Evolutionary conservation across 2,329 filamentous ascomycete species (phyloP).

Genomic region (Rutstroemia sp.): DNA sequence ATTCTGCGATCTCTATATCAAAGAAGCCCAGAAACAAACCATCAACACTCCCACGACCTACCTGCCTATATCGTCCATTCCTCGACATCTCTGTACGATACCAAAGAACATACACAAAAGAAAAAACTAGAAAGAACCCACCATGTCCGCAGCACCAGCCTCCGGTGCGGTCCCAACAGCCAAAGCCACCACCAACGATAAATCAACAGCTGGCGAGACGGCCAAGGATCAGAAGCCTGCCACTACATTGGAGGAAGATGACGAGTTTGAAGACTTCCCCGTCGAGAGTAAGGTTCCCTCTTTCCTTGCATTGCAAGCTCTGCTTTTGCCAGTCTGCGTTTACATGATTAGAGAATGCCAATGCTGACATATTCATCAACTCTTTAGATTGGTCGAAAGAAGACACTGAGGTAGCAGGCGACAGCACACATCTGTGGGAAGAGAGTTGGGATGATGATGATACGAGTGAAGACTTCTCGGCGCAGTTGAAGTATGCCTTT

Average conservation of each 20-base stretch:
- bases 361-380: slow-evolving; percentile 8
- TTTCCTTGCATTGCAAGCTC: not conserved
- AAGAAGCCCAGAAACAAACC: not conserved
- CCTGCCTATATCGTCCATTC: not conserved
- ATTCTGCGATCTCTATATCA: not conserved
- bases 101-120: not conserved
- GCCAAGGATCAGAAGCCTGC: slow-evolving; percentile 36
- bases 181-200: slow-evolving; percentile 20
- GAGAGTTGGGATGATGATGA: slow-evolving; percentile 99
- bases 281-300: slow-evolving; percentile 66
- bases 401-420: slow-evolving; percentile 75
- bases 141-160: slow-evolving; percentile 28
- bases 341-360: not conserved
- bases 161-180: slow-evolving; percentile 21
- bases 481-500: slow-evolving; percentile 74
- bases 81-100: not conserved
- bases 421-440: slow-evolving; percentile 86
- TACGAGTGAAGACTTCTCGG: slow-evolving; percentile 90
- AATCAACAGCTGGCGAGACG: slow-evolving; percentile 24
- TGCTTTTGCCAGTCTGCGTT: not conserved
- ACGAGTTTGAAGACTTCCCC: slow-evolving; percentile 98
- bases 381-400: slow-evolving; percentile 81
- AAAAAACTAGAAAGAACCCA: not conserved
- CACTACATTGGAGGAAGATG: slow-evolving; percentile 82
- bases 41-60: not conserved